These are phyloP conservation scores for Trichomonascaceae sp. DNA, from an alignment of 1,139 yeast genomes.

Conservation along the genomic window DNA sequence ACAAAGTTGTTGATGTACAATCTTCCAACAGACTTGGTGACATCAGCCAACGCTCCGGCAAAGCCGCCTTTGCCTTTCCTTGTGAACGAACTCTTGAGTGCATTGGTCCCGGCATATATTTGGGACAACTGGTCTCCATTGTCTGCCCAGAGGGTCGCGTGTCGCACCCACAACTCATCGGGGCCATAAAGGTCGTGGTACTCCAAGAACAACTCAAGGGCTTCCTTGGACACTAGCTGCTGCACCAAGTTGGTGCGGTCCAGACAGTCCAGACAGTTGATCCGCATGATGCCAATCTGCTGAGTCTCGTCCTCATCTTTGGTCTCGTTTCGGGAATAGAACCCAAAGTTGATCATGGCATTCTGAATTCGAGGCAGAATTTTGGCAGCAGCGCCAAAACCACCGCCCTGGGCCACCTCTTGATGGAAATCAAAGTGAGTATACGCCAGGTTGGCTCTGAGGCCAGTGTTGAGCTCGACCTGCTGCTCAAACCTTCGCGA, in stretches of 20 bases:
- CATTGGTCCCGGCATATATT: slow-evolving; percentile 95
- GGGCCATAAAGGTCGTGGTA: slow-evolving; percentile 32
- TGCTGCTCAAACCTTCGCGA: slow-evolving; percentile 53
- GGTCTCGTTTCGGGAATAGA: slow-evolving; percentile 45
- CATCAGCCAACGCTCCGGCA: slow-evolving; percentile 94
- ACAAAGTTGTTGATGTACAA: slow-evolving; percentile 93
- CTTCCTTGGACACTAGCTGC: slow-evolving; percentile 62
- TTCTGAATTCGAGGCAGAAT: slow-evolving; percentile 51
- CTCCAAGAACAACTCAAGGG: slow-evolving; percentile 52
- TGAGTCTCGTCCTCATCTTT: slow-evolving; percentile 43
- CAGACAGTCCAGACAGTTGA: slow-evolving; percentile 88
- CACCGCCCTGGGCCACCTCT: slow-evolving; percentile 80
- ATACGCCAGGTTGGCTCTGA: slow-evolving; percentile 27
- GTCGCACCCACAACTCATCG: slow-evolving; percentile 46
- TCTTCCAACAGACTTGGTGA: slow-evolving; percentile 87
- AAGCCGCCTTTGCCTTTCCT: slow-evolving; percentile 91
- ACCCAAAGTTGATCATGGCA: slow-evolving; percentile 67
- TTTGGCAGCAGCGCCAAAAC: slow-evolving; percentile 70
- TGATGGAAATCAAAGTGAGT: slow-evolving; percentile 91
- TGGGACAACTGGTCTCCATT: slow-evolving; percentile 96
- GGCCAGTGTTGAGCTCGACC: slow-evolving; percentile 32
- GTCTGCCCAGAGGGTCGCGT: slow-evolving; percentile 90
- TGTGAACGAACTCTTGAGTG: slow-evolving; percentile 84
- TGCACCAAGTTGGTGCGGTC: slow-evolving; percentile 91
- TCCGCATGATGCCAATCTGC: slow-evolving; percentile 82